Percentiles rank a stretch among this genome's conserved stretches.
These are phyloP conservation scores for Leucosporidium scottii DNA, from an alignment of 768 basidiomycete species.

Conservation along the genomic window DNA sequence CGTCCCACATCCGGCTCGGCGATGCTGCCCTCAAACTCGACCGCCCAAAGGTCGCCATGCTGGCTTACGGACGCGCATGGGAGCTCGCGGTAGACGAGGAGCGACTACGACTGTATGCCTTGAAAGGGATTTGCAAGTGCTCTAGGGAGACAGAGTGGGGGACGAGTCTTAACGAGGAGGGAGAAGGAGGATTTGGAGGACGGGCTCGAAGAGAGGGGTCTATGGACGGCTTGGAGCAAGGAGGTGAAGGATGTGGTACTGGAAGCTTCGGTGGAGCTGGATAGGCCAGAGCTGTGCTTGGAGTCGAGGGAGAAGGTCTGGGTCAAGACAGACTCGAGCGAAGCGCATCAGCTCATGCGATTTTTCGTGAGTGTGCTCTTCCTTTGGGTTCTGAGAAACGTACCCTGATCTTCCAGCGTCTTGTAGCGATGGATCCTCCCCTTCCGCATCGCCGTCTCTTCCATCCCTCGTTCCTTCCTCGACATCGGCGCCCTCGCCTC, in stretches of 20 bases:
- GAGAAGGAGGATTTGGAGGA: constrained; percentile 47
- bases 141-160: constrained; percentile 34
- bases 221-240: constrained; percentile 3
- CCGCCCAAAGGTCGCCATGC: constrained; percentile 52
- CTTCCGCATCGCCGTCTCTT: constrained; percentile 56
- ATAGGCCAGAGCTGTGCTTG: constrained; percentile 45
- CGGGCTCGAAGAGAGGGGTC: constrained; percentile 38
- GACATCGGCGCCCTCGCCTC: constrained; percentile 52
- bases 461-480: constrained; percentile 51
- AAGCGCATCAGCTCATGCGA: constrained; percentile 45
- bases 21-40: constrained; percentile 46
- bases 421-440: constrained; percentile 54
- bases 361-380: constrained; percentile 45
- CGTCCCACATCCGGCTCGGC: constrained; percentile 52
- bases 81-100: constrained; percentile 43
- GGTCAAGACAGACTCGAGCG: constrained; percentile 39
- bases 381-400: background rate
- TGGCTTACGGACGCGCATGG: constrained; percentile 50
- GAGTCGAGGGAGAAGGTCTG: constrained; percentile 46
- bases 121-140: constrained; percentile 49
- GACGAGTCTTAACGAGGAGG: constrained; percentile 26
- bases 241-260: constrained; percentile 35
- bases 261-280: constrained; percentile 39
- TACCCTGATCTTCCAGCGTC: background rate
- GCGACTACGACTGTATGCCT: constrained; percentile 46